Evolutionary conservation across 1,284 basidiomycete genomes (phyloP).

Genomic region (Vanrija sp.): DNA sequence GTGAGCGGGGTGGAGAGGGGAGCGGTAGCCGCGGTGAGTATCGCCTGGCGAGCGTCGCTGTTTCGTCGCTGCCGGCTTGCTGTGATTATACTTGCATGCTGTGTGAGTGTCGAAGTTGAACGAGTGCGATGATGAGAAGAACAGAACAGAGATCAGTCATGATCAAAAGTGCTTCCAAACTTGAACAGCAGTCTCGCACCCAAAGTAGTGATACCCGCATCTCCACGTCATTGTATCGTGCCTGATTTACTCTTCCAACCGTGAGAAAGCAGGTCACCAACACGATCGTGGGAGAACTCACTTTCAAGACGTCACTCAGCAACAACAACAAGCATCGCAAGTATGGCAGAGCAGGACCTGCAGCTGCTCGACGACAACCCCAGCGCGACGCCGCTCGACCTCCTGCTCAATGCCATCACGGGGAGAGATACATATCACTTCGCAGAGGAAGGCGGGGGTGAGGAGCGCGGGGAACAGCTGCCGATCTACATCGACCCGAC

Average conservation of each 20-base stretch:
- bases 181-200: neutral
- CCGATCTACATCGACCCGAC: no score
- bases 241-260: constrained; percentile 1
- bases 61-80: no score
- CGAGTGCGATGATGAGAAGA: neutral
- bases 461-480: neutral
- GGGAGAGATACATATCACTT: constrained; percentile 15
- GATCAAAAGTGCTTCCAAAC: neutral
- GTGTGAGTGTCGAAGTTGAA: neutral
- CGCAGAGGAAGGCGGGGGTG: neutral
- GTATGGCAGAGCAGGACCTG: constrained; percentile 7
- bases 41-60: no score
- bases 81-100: neutral
- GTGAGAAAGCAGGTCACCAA: constrained; percentile 13
- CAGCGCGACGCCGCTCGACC: constrained; percentile 30
- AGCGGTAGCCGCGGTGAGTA: no score
- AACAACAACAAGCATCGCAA: constrained; percentile 12
- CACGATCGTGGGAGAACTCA: constrained; percentile 11
- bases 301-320: constrained; percentile 13
- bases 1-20: neutral
- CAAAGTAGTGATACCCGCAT: neutral
- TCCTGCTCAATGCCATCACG: constrained; percentile 43
- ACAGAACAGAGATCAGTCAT: neutral
- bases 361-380: constrained; percentile 16
- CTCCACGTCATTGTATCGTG: neutral